Conservation (phyloP, 148 eudicot genomes). For the Vaccinium corymbosum region DNA sequence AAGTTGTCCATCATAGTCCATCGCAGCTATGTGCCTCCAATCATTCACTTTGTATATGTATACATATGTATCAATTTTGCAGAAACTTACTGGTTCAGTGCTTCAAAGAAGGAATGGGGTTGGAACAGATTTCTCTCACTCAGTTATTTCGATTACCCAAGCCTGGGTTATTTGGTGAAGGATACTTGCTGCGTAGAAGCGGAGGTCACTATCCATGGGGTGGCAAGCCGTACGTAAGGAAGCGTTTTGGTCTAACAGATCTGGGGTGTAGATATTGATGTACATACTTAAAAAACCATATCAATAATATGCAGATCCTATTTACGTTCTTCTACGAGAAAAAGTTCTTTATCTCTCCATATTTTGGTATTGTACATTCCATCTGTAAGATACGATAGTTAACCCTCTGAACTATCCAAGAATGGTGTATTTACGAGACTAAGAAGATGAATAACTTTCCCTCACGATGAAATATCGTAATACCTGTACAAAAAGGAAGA, state of each 20-base stretch:
- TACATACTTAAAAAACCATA: background rate
- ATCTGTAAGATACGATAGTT: background rate
- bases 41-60: background rate
- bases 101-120: background rate
- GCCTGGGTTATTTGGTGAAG: background rate
- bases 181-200: constrained; percentile 2
- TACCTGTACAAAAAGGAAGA: background rate
- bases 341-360: background rate
- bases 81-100: constrained; percentile 7
- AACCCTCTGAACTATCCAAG: background rate
- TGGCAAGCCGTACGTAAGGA: background rate
- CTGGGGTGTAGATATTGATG: background rate
- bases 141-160: background rate
- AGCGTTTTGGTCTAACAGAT: background rate
- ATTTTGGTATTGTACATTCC: background rate
- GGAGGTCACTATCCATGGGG: constrained; percentile 1
- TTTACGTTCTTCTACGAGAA: background rate
- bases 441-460: background rate
- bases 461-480: background rate
- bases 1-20: background rate
- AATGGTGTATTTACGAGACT: background rate
- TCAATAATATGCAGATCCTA: background rate
- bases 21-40: background rate
- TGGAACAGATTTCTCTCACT: background rate
- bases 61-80: background rate